Base-by-base conservation (phyloP, 306 rosid genomes). In the Echinosophora koreensis region DNA sequence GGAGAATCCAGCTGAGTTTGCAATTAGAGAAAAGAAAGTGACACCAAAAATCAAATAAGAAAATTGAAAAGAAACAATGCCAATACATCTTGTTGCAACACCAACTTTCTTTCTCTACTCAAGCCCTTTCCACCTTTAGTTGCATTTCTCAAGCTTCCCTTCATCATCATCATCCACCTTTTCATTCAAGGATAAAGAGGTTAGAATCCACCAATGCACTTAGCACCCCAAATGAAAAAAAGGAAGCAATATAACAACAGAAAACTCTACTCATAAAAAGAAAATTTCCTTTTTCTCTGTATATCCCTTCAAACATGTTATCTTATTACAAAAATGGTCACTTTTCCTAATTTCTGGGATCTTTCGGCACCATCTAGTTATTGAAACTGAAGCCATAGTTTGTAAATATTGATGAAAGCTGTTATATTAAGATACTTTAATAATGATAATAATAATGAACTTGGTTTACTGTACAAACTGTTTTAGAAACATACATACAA, bases 1-100 rank as follows among this genome's bases (percentile, higher is more conserved):
- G 49, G 8, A 83, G 37, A 57, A 56, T 50, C 61, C 34, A 84
- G 55, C 70, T 77, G 66, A 69, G 42, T 57, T 52, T 15, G 52
- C 15, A 60, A 61, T n/a, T 44, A 41, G 38, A 39, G 11, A 60
- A n/a, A 22, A 59, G n/a, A 18, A 68, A 67, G 52, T 8, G 51
- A 37, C 59, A 27, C 42, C 22, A 22, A 22, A 22, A 22, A 22
- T 18, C 49, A 64, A 42, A 70, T 28, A 69, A 55, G 44, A 15
- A 69, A 18, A 14, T 51, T 8, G 15, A 14, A 8, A 13, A 76
- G 57, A 59, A 76, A 55, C 41, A 60, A 8, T 2, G 61, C 16
- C 37, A 76, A 59, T 82, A 89, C 99, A 75, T 96, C 99, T 89
- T 86, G 88, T 81, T 92, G 98, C 68, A 96, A 74, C 27, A 97